phyloP scores from a whole-genome alignment of 345 rosid species.

The Adansonia digitata region DNA sequence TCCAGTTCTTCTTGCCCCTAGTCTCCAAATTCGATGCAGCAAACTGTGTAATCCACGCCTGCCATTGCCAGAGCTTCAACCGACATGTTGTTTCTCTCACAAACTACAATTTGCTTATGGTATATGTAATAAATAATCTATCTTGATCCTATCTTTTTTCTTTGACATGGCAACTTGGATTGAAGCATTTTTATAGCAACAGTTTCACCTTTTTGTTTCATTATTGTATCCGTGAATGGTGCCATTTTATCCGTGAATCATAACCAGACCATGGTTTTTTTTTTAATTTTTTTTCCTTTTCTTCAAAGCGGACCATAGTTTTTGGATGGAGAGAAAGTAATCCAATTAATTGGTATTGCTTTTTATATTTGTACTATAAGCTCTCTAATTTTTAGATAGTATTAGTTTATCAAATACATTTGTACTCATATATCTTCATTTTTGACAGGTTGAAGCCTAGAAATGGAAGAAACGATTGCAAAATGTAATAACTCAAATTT shows the following conservation, averaged over 20 bases:
- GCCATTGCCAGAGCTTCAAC: slow-evolving; percentile 18
- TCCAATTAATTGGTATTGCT: not conserved
- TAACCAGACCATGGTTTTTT: too few species aligned
- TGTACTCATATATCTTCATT: too few species aligned
- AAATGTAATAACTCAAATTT: too few species aligned
- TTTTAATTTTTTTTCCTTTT: too few species aligned
- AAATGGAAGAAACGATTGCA: too few species aligned
- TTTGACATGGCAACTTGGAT: not conserved
- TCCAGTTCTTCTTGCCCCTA: not conserved
- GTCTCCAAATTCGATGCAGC: not conserved
- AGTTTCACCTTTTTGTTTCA: not conserved
- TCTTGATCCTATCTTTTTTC: too few species aligned
- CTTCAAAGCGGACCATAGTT: not conserved
- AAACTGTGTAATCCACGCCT: slow-evolving; percentile 6
- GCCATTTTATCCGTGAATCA: not conserved
- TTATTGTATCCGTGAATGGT: not conserved
- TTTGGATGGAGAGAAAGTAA: not conserved
- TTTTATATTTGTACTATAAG: not conserved
- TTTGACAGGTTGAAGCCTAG: too few species aligned
- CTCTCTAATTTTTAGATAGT: too few species aligned
- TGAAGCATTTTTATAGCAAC: slow-evolving; percentile 3
- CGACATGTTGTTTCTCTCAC: slow-evolving; percentile 1
- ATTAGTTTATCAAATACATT: too few species aligned
- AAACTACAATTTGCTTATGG: not conserved
- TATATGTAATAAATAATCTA: not conserved